phyloP scores from a whole-genome alignment of 1,139 yeast species.

The Yamadazyma siamensis region DNA sequence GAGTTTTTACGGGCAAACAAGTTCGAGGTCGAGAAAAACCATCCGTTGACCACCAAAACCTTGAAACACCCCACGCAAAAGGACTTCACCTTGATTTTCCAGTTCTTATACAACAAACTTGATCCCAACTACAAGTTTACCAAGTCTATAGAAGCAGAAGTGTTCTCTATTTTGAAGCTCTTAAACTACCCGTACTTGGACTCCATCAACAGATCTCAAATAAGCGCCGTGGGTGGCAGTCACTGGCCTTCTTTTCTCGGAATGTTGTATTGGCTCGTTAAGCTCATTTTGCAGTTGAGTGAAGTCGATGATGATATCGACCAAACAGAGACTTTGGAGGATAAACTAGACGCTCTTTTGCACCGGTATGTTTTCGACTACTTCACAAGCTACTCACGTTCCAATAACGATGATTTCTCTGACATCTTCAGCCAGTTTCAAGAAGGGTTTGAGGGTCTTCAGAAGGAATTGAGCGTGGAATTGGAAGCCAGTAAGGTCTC shows the following conservation, averaged over 20 bases:
- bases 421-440: slow-evolving; percentile 56
- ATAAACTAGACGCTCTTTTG: slow-evolving; percentile 55
- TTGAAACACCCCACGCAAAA: slow-evolving; percentile 82
- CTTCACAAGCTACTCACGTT: slow-evolving; percentile 58
- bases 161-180: slow-evolving; percentile 60
- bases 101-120: slow-evolving; percentile 69
- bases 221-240: slow-evolving; percentile 89
- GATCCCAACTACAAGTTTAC: slow-evolving; percentile 79
- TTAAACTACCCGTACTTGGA: slow-evolving; percentile 80
- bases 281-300: slow-evolving; percentile 49
- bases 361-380: slow-evolving; percentile 64
- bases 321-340: slow-evolving; percentile 33
- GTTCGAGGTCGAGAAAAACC: slow-evolving; percentile 73
- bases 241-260: slow-evolving; percentile 86
- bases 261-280: slow-evolving; percentile 75
- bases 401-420: slow-evolving; percentile 59
- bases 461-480: slow-evolving; percentile 32
- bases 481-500: slow-evolving; percentile 19
- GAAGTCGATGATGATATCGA: slow-evolving; percentile 33
- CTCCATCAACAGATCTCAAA: slow-evolving; percentile 74
- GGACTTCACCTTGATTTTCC: slow-evolving; percentile 75
- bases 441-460: slow-evolving; percentile 43
- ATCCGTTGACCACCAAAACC: slow-evolving; percentile 62
- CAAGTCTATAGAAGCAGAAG: slow-evolving; percentile 71
- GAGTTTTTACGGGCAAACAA: slow-evolving; percentile 60